Evolutionary conservation across 495 filamentous ascomycete genomes (phyloP), one percentile per base, ranked within the genome.

Genomic region (Pseudoneurospora amorphoporcata): DNA sequence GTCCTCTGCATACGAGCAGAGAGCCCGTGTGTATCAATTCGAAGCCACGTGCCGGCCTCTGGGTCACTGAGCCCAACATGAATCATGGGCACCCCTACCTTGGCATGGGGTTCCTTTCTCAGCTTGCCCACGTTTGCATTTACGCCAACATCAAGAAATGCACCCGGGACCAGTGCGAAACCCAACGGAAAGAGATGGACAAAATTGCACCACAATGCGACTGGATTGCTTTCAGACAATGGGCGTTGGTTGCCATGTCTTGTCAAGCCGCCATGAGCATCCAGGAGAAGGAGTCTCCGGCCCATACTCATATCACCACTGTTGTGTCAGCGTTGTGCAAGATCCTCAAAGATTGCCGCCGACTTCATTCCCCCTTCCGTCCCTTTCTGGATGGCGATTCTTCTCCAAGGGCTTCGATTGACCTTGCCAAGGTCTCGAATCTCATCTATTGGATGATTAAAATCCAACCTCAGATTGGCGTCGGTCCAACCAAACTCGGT

Each of bases 361-460:
- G 16, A 43, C 2, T 43, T 43, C n/a, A 16, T 43, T 17, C 17
- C 3, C 41, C 0, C 41, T 43, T 43, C 41, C 41, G 41, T 43
- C 41, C 41, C 16, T n/a, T 8, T 3, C 2, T 43, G 41, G 17
- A 43, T 43, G 41, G 41, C 3, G 41, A 43, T 43, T 43, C 41
- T 2, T 2, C 17, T 3, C 2, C 17, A 0, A 19, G 0, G 17
- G 3, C 43, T 0, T 3, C 0, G 42, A 45, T 69, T 32, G 10
- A 68, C 10, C 17, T 71, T 0, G 47, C 32, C 45, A 14, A 39
- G 14, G 70, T 71, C 32, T 65, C 29, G 0, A 40, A 71, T 38
- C 43, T 71, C 37, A 68, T 68, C 0, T 71, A 71, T 29, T 71
- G 70, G 70, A 71, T 45, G 42, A 45, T 4, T 8, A 71, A 32